Evolutionary conservation across 768 basidiomycete species (phyloP), one percentile per base, ranked within the genome.

Genomic region (Boletellus sp.): DNA sequence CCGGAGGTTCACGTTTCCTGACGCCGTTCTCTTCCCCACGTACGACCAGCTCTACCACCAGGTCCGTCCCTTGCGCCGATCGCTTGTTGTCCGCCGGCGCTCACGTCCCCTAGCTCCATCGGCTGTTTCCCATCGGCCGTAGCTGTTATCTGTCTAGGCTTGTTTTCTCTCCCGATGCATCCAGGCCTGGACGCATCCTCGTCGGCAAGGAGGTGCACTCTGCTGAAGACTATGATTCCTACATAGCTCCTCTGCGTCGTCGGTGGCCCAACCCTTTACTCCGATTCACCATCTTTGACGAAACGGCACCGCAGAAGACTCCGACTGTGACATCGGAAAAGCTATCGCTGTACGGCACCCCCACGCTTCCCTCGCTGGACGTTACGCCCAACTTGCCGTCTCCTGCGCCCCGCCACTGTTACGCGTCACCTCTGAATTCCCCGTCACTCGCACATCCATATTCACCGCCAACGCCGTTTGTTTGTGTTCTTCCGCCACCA

Each of bases 101-200:
- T 66, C 42, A 59, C 67, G 61, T 43, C 45, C 38, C 22, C 56
- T 17, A 90, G 88, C 78, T 90, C 52, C 78, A 75, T 65, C 83
- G 84, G 55, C 73, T 88, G 51, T 89, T 90, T 62, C 79, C 81
- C 56, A 75, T 84, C 42, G 76, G 74, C 60, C 70, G 77, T 50
- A 74, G 68, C 48, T 85, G 78, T 69, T 80, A 77, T 72, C 70
- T 89, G 48, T 81, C 82, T 42, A 81, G 78, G 51, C 76, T 91
- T 42, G 68, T 88, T 17, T 88, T 90, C 67, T 83, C 82, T 37
- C 83, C 83, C 6, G 74, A 83, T 52, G 72, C 77, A n/a, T 70
- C 70, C 15, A 70, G 73, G 50, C 65, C 78, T 6, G 70, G 75
- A 38, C 80, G 82, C 33, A 79, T 89, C 40, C 69, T 89, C 28